phyloP scores from a whole-genome alignment of 2,329 filamentous ascomycete species.

The Trichocomaceae sp. region DNA sequence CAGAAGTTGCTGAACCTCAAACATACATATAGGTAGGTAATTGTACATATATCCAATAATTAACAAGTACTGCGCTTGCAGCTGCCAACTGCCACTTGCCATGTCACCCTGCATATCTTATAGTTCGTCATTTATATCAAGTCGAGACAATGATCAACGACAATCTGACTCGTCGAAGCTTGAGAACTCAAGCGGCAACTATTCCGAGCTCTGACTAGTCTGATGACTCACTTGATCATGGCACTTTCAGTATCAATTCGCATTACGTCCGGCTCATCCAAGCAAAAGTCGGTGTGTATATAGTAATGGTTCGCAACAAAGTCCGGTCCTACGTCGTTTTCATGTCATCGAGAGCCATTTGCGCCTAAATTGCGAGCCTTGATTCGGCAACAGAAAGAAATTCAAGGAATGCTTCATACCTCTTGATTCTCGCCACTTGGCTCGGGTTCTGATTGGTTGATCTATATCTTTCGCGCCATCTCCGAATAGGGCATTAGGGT shows the following conservation, averaged over 20 bases:
- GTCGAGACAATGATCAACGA: not conserved
- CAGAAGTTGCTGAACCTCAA: not conserved
- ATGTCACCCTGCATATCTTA: not conserved
- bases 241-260: not conserved
- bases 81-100: not conserved
- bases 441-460: not conserved
- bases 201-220: not conserved
- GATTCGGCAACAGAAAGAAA: not conserved
- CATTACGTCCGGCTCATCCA: not conserved
- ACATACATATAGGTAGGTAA: not conserved
- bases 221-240: not conserved
- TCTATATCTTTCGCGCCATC: not conserved
- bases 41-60: not conserved
- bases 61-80: not conserved
- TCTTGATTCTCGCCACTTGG: not conserved
- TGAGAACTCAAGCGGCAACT: not conserved
- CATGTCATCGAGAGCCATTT: not conserved
- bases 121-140: not conserved
- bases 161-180: not conserved
- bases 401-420: not conserved
- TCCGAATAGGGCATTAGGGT: not conserved
- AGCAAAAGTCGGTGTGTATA: not conserved
- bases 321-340: not conserved
- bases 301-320: slow-evolving; percentile 1
- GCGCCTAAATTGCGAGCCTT: not conserved